A percentile compares a stretch with the other conserved stretches of the same genome.
Evolutionary conservation across 495 filamentous ascomycete genomes (phyloP).

Genomic region (Tuber aestivum): DNA sequence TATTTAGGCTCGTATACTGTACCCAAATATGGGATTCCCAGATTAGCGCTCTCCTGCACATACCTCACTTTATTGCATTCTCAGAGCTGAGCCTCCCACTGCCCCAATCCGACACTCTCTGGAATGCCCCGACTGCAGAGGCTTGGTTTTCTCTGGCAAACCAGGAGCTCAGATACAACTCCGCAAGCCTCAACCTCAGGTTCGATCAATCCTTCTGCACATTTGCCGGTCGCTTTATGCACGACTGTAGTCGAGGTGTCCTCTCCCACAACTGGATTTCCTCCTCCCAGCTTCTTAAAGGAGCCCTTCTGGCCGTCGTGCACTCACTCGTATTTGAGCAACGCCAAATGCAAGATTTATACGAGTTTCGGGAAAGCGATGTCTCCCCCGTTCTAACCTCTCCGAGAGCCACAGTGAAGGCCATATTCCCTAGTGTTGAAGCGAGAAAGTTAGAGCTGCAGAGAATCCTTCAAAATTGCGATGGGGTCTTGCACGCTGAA

Average conservation of each 20-base stretch:
- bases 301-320: background rate
- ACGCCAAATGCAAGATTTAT: conserved; percentile 4
- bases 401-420: background rate
- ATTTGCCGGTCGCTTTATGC: conserved; percentile 1
- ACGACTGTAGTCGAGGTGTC: background rate
- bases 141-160: background rate
- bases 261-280: background rate
- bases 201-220: conserved; percentile 2
- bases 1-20: background rate
- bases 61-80: conserved; percentile 4
- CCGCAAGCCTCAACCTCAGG: background rate
- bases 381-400: background rate
- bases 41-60: background rate
- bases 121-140: background rate
- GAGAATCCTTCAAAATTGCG: background rate
- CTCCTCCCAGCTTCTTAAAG: conserved; percentile 1
- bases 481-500: background rate
- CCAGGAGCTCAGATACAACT: background rate
- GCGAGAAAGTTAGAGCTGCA: background rate
- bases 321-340: background rate
- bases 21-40: conserved; percentile 4
- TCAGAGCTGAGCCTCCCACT: background rate
- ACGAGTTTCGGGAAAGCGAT: background rate
- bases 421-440: background rate
- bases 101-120: background rate